Percentiles rank a stretch among this genome's conserved stretches.
Evolutionary conservation across 148 eudicot species (phyloP).

Genomic region (Arctostaphylos glauca): DNA sequence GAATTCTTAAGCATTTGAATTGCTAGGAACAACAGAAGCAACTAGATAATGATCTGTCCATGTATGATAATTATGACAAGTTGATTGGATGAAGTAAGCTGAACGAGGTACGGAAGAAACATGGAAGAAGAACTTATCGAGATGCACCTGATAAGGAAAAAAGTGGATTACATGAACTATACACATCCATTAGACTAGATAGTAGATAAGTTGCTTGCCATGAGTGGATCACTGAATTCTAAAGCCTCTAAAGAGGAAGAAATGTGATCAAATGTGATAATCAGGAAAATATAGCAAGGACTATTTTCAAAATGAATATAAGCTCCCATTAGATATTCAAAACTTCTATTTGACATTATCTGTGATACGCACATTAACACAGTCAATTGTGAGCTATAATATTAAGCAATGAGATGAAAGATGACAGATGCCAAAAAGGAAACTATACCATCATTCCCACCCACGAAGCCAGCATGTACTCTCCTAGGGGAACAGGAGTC

Average conservation of each 20-base stretch:
- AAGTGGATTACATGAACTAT: no score
- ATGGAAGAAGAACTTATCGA: no score
- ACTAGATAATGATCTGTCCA: background rate
- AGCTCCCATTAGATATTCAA: background rate
- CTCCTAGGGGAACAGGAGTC: slow-evolving; percentile 73
- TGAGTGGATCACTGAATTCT: no score
- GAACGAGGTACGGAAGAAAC: no score
- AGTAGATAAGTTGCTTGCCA: no score
- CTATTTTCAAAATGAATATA: background rate
- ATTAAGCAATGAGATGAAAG: background rate
- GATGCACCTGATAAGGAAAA: no score
- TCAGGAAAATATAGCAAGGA: background rate
- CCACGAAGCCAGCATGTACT: slow-evolving; percentile 92
- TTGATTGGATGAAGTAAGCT: background rate
- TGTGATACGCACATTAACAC: background rate
- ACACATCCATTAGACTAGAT: no score
- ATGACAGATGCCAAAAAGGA: background rate
- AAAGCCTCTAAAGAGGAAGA: no score
- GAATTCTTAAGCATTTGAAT: background rate
- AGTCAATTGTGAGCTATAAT: background rate
- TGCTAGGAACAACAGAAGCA: background rate
- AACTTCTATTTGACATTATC: background rate
- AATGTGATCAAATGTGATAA: background rate
- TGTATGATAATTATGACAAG: background rate
- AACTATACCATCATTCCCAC: slow-evolving; percentile 91